Evolutionary conservation across 345 rosid genomes (phyloP).

Genomic region (Gossypium ekmanianum): DNA sequence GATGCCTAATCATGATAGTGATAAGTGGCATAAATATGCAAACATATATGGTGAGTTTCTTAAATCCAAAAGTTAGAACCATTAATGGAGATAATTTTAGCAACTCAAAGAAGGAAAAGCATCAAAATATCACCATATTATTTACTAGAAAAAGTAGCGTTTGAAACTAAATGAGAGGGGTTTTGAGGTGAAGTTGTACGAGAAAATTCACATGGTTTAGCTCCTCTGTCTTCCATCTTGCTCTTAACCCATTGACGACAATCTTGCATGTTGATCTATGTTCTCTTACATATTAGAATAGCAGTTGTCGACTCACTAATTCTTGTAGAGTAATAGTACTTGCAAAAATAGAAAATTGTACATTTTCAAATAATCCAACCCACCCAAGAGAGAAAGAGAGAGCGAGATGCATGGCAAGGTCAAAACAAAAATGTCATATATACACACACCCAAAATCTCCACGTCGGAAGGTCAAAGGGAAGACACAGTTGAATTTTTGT

Average conservation of each 20-base stretch:
- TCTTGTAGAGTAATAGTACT: constrained; percentile 4
- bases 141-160: constrained; percentile 18
- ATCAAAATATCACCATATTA: background rate
- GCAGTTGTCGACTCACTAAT: too few relatives aligned
- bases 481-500: constrained; percentile 50
- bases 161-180: constrained; percentile 40
- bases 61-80: background rate
- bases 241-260: too few relatives aligned
- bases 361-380: background rate
- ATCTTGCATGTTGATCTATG: too few relatives aligned
- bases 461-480: constrained; percentile 53
- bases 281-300: too few relatives aligned
- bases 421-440: constrained; percentile 1
- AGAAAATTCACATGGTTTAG: constrained; percentile 69
- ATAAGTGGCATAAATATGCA: background rate
- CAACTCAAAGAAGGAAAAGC: background rate
- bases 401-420: background rate
- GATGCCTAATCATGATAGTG: background rate
- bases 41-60: background rate
- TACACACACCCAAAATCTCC: constrained; percentile 59
- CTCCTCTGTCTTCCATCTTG: constrained; percentile 34
- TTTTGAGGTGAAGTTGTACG: constrained; percentile 55
- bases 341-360: background rate
- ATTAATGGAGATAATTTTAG: background rate
- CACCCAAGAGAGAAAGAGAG: background rate